These are phyloP conservation scores for Hymenoscyphus repandus DNA, from an alignment of 2,329 filamentous ascomycete species.

Conservation along the genomic window DNA sequence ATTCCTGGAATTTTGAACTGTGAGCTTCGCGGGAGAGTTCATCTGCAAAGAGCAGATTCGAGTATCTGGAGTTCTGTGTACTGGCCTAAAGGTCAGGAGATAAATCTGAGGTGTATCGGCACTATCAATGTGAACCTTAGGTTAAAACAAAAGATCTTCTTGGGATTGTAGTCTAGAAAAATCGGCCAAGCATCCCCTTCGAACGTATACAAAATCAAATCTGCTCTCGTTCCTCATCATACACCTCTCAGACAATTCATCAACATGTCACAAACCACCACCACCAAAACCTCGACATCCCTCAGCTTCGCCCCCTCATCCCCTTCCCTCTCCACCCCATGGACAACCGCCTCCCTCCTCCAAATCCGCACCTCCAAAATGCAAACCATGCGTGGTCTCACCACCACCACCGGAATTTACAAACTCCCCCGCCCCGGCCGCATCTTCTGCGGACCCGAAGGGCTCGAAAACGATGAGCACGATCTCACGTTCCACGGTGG, in stretches of 20 bases:
- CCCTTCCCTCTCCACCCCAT: slow-evolving; percentile 15
- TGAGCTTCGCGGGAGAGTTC: no score
- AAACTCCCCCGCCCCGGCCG: slow-evolving; percentile 16
- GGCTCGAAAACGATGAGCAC: slow-evolving; percentile 56
- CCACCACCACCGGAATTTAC: slow-evolving; percentile 48
- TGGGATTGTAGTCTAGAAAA: no score
- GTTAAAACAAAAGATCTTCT: no score
- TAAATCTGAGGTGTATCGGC: no score
- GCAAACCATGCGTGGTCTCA: slow-evolving; percentile 47
- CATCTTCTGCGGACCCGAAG: slow-evolving; percentile 29
- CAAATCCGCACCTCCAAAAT: slow-evolving; percentile 54
- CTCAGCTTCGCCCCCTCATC: background rate
- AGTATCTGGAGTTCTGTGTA: no score
- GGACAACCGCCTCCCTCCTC: slow-evolving; percentile 36
- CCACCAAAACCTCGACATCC: background rate
- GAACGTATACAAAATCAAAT: no score
- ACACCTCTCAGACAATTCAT: background rate
- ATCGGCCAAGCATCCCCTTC: no score
- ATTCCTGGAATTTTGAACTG: no score
- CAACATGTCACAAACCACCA: background rate
- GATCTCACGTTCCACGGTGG: slow-evolving; percentile 58
- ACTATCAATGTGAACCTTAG: no score
- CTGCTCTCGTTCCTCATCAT: no score
- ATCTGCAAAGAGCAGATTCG: no score
- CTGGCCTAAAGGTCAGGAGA: no score